Evolutionary conservation across 148 eudicot genomes (phyloP).

Genomic region (Persicaria tinctoria): DNA sequence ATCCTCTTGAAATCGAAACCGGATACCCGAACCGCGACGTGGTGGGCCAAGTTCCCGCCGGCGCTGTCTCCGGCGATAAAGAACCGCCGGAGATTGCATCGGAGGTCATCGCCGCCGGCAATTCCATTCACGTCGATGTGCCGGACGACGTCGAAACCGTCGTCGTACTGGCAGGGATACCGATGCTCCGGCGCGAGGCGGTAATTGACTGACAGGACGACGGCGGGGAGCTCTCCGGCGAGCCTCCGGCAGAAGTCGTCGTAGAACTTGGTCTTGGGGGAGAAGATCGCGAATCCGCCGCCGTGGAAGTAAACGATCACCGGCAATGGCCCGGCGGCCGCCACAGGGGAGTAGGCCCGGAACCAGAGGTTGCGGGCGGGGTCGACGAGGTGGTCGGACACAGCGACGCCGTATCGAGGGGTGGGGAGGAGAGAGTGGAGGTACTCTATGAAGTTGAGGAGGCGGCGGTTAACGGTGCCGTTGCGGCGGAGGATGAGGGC

Average conservation of each 20-base stretch:
- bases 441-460: slow-evolving; percentile 6
- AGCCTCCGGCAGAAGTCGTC: slow-evolving; percentile 29
- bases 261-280: slow-evolving; percentile 17
- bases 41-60: slow-evolving; percentile 41
- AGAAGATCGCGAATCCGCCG: slow-evolving; percentile 29
- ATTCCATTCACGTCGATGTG: slow-evolving; percentile 19
- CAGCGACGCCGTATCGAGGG: slow-evolving; percentile 16
- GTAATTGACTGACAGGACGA: slow-evolving; percentile 33
- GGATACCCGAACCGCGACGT: slow-evolving; percentile 16
- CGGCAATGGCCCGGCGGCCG: slow-evolving; percentile 12
- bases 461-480: slow-evolving; percentile 7
- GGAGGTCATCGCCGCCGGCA: not conserved
- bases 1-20: slow-evolving; percentile 11
- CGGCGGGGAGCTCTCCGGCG: slow-evolving; percentile 16
- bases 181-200: slow-evolving; percentile 34
- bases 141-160: slow-evolving; percentile 24
- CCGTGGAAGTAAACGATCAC: slow-evolving; percentile 36
- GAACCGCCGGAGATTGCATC: slow-evolving; percentile 27
- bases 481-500: not conserved
- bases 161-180: slow-evolving; percentile 27
- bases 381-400: slow-evolving; percentile 27
- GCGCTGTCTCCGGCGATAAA: slow-evolving; percentile 41
- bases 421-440: slow-evolving; percentile 15
- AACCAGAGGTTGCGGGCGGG: slow-evolving; percentile 19
- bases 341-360: slow-evolving; percentile 15